Base-by-base conservation (phyloP, 2,329 filamentous ascomycete species). In the Allantophomopsis cytisporea region DNA sequence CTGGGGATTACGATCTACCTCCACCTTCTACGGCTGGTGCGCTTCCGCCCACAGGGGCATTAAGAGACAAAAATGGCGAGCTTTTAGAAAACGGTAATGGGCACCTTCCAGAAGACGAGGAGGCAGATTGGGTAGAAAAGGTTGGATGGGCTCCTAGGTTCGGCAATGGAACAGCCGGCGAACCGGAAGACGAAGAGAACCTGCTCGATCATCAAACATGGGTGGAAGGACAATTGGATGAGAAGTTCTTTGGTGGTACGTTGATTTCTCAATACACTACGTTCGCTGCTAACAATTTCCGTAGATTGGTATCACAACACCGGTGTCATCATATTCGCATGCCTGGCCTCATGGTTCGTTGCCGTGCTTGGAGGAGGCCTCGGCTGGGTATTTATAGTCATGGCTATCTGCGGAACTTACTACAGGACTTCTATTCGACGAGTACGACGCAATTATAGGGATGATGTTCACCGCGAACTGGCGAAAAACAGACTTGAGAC, bases 231-330 rank as follows among this genome's bases (percentile, higher is more conserved):
- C 80, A 80, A 58, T 62, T 98, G 30, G 77, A 89, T 33, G 88
- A 96, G 56, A 84, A 84, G 55, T 85, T 93, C 59, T 98, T 83
- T 57, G 91, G 91, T 56, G 83, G 81, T 83, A 62, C 50, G 70
- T 48, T 37, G 33, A 28, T 47, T 32, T 21, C 39, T 12, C 40
- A 37, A 42, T 15, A 30, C 13, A 12, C 14, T 32, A 37, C 41
- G 46, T 50, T 18, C 43, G 20, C 31, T 31, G 31, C 30, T 31
- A 34, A 23, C 5, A 32, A 36, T n/a, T 12, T 47, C 85, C 43
- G 36, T 47, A 85, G 87, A 96, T 58, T 98, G 91, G 91, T 98
- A 96, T 60, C 88, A 98, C 60, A 98, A 98, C 59, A 79, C 88
- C 2, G 91, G 69, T n/a, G 66, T 98, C 45, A 95, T 98, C 55